Base-by-base conservation (phyloP, 306 rosid genomes). In the Trifolium pratense region DNA sequence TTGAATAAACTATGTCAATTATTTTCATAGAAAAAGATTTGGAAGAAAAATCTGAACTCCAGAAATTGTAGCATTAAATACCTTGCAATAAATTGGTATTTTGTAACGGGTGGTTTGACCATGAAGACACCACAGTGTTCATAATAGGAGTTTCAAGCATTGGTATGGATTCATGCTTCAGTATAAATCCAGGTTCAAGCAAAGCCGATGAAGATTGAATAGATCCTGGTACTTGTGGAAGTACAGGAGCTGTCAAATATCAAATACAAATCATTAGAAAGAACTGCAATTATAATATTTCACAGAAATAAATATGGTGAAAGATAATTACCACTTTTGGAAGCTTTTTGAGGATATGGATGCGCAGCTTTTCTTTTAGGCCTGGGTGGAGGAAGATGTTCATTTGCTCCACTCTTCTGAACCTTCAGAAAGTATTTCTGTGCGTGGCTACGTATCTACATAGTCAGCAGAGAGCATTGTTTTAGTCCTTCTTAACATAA, bases 301-400 rank as follows among this genome's bases (percentile, higher is more conserved):
- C n/a, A n/a, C n/a, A n/a, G n/a, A n/a, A n/a, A n/a, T n/a, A n/a
- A n/a, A 20, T 49, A 73, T 18, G 66, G 67, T 5, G 23, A 36
- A 48, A 42, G n/a, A 29, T 64, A 61, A 59, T 18, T 11, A 90
- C 97, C 92, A 71, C 75, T 89, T 89, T 91, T 91, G 21, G 97
- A 83, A 68, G 98, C 98, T 80, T 94, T 94, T 79, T 94, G 97
- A 51, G 98, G 98, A 82, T 94, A 94, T 52, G 98, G 98, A 84
- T 91, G 97, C 71, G 97, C 77, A 57, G 98, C 96, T 81, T 94
- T 94, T 85, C 97, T 83, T 70, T 94, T 94, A 15, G 98, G 98
- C 62, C 98, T 92, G 66, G 97, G 98, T 4, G 98, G 98, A 64
- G 98, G 98, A 66, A 94, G 87, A 87, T 94, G 98, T 65, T 94